Conservation (phyloP, 805 yeast genomes). For the Ogataea ganodermae region DNA sequence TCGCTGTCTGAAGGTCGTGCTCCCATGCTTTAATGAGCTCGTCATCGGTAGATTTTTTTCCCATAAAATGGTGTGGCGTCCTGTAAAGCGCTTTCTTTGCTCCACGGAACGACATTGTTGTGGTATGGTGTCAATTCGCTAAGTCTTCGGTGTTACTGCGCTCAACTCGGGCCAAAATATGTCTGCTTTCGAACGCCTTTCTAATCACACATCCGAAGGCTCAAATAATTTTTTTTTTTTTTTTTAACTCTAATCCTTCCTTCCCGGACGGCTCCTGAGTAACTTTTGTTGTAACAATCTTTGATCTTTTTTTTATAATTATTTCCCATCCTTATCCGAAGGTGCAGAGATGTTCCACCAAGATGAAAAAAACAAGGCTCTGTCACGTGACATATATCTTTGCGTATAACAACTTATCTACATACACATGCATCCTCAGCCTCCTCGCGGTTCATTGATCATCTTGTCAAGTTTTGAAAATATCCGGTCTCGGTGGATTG, state of each 20-base stretch:
- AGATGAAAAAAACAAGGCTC: not conserved
- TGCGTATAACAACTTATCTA: no score
- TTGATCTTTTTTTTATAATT: no score
- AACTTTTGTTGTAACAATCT: not conserved
- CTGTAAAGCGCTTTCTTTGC: slow-evolving; percentile 38
- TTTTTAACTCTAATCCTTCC: not conserved
- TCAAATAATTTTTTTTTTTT: not conserved
- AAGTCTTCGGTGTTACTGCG: not conserved
- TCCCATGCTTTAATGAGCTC: slow-evolving; percentile 43
- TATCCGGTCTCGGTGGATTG: slow-evolving; percentile 62
- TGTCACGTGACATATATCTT: slow-evolving; percentile 2
- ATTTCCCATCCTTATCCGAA: not conserved
- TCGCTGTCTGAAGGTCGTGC: slow-evolving; percentile 43
- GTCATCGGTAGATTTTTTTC: slow-evolving; percentile 40
- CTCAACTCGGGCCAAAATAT: no score
- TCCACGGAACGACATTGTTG: slow-evolving; percentile 38
- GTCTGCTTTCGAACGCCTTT: no score
- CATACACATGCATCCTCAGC: no score
- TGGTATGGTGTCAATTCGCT: slow-evolving; percentile 6
- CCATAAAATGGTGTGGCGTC: slow-evolving; percentile 40
- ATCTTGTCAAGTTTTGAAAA: slow-evolving; percentile 57
- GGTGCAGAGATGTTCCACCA: not conserved
- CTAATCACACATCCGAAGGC: no score
- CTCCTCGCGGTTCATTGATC: slow-evolving; percentile 57
- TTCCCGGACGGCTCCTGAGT: slow-evolving; percentile 2